phyloP scores from a whole-genome alignment of 768 basidiomycete species.

The Trametes punicea region DNA sequence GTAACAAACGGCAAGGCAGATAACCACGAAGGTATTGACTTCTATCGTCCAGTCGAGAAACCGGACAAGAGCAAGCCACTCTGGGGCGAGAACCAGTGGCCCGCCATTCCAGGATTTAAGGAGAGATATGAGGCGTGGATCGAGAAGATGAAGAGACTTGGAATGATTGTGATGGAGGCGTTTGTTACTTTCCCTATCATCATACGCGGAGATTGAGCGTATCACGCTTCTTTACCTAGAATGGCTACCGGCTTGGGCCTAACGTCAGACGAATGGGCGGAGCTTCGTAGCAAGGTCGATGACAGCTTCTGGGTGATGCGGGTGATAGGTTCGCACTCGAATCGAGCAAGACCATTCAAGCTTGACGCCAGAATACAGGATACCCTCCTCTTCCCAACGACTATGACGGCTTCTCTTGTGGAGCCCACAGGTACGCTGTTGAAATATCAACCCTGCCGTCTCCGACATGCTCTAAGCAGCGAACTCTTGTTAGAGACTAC shows the following conservation, averaged over 20 bases:
- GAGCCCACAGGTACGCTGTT: slow-evolving; percentile 82
- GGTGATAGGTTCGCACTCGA: slow-evolving; percentile 54
- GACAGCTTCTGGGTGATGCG: slow-evolving; percentile 92
- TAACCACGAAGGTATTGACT: slow-evolving; percentile 82
- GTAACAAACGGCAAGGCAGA: slow-evolving; percentile 83
- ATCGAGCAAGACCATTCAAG: neutral
- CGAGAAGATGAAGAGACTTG: slow-evolving; percentile 81
- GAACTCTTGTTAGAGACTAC: slow-evolving; percentile 59
- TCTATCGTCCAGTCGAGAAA: slow-evolving; percentile 68
- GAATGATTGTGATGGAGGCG: slow-evolving; percentile 85
- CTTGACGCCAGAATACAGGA: slow-evolving; percentile 39
- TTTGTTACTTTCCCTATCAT: slow-evolving; percentile 35
- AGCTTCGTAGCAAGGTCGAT: slow-evolving; percentile 65
- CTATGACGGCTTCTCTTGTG: slow-evolving; percentile 84
- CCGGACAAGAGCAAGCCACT: slow-evolving; percentile 69
- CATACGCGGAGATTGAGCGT: neutral
- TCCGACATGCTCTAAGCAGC: too few species aligned
- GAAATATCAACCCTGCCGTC: too few species aligned
- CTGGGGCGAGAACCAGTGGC: slow-evolving; percentile 91
- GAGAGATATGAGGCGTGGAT: slow-evolving; percentile 72
- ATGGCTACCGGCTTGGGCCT: slow-evolving; percentile 83
- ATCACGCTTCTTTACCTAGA: slow-evolving; percentile 35
- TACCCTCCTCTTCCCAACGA: slow-evolving; percentile 84
- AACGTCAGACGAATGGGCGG: slow-evolving; percentile 64
- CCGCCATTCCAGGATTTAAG: slow-evolving; percentile 53